Evolutionary conservation across 2,329 filamentous ascomycete genomes (phyloP), one percentile per base, ranked within the genome.

Genomic region (Cladosporium sp.): DNA sequence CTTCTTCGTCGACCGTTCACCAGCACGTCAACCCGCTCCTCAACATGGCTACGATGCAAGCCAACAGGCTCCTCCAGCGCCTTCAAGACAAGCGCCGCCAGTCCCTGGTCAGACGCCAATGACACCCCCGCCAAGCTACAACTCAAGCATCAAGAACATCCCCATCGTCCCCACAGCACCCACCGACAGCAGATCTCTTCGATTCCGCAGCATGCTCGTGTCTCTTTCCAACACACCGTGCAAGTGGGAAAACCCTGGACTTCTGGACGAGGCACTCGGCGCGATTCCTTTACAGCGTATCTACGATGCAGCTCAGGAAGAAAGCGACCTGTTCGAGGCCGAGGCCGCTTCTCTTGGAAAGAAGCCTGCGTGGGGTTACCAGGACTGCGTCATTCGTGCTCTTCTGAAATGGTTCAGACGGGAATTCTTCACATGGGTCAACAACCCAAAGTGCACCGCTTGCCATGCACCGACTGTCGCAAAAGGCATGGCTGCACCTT

Each of bases 391-490:
- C 49, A 86, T 97, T 63, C 81, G 88, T 58, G 88, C 92, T 53
- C 76, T 97, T 56, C 75, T 97, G 63, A 89, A 87, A 70, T 97
- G 93, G 93, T 98, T 96, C 74, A 95, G 93, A 73, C 80, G 86
- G 57, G 85, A 86, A 7, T 97, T 97, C 73, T 97, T 97, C 72
- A 84, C 86, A 53, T 98, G 91, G 85, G 89, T 97, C 62, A 95
- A 96, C 73, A 96, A 96, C 69, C 93, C 93, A 0, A 79, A 85
- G 15, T 97, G 93, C 69, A 79, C 85, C 8, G 76, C 81, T 49
- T 98, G 93, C 69, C 75, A 84, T 58, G 88, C 86, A 43, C 88
- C 89, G 33, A 96, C 92, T 2, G 80, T 93, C 50, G 84, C 83
- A 8, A 81, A 86, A 62, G 92, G 91, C 59, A 86, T 88, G 80